These are phyloP conservation scores for Aphanomyces invadans DNA, from an alignment of 352 stramenopile species.

Conservation along the genomic window DNA sequence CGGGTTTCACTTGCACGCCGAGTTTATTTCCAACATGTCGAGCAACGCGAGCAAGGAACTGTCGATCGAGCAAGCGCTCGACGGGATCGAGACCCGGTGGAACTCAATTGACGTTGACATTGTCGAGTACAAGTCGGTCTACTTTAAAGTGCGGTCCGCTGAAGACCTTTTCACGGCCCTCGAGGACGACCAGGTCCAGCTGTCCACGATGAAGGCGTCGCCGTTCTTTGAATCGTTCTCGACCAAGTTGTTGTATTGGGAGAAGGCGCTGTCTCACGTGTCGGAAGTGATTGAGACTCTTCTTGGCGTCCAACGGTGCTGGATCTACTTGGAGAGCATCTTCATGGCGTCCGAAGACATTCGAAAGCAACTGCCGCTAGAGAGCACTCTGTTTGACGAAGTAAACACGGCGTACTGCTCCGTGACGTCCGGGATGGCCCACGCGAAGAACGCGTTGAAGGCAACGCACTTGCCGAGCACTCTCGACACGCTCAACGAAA, in stretches of 20 bases:
- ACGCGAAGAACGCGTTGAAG: constrained; percentile 65
- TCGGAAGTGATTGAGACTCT: constrained; percentile 88
- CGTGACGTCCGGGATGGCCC: constrained; percentile 68
- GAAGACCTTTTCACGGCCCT: constrained; percentile 89
- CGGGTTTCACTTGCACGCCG: constrained; percentile 78
- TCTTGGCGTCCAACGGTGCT: constrained; percentile 87
- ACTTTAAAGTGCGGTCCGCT: constrained; percentile 88
- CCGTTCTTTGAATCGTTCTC: constrained; percentile 90
- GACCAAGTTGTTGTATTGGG: constrained; percentile 83
- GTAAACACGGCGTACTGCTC: constrained; percentile 72
- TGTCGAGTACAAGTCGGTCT: constrained; percentile 86
- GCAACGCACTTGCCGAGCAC: constrained; percentile 49
- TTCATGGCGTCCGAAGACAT: constrained; percentile 94
- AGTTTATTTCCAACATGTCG: constrained; percentile 88
- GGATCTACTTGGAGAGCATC: constrained; percentile 93
- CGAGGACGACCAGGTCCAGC: constrained; percentile 87
- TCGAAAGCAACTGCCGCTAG: constrained; percentile 86
- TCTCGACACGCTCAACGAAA: constrained; percentile 55
- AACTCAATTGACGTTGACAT: constrained; percentile 83
- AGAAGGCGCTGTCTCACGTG: constrained; percentile 72
- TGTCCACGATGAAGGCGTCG: constrained; percentile 91
- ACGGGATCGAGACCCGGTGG: constrained; percentile 86
- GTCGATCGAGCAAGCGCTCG: constrained; percentile 85
- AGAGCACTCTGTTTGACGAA: constrained; percentile 80
- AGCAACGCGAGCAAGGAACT: constrained; percentile 89